Evolutionary conservation across 495 filamentous ascomycete species (phyloP).

Genomic region (Penicillium canescens): DNA sequence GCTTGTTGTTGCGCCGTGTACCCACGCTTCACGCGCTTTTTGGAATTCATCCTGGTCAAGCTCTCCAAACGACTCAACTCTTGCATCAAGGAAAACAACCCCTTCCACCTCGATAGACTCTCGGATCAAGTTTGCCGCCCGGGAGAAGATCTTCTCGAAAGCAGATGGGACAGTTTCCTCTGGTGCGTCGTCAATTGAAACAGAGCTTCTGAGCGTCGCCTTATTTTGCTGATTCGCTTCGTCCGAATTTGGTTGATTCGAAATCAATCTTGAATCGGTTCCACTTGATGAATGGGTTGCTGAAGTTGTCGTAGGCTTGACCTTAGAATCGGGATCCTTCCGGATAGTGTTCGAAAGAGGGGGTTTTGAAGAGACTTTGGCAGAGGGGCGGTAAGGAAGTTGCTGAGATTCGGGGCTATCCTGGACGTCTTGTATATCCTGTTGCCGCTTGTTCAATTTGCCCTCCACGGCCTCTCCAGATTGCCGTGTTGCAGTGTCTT

Average conservation of each 20-base stretch:
- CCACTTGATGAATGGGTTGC: no score
- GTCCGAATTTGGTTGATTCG: no score
- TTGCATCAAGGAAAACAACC: conserved; percentile 51
- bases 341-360: no score
- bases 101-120: conserved; percentile 54
- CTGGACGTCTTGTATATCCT: conserved; percentile 17
- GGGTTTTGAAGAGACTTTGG: no score
- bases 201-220: not conserved
- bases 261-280: no score
- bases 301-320: no score
- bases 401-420: not conserved
- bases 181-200: conserved; percentile 5
- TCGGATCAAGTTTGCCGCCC: conserved; percentile 50
- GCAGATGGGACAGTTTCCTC: conserved; percentile 4
- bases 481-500: conserved; percentile 8
- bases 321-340: no score
- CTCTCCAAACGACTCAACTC: conserved; percentile 16
- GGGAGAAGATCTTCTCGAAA: conserved; percentile 19
- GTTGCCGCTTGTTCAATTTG: conserved; percentile 22
- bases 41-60: conserved; percentile 4
- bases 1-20: conserved; percentile 3
- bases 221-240: not conserved
- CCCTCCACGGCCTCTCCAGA: conserved; percentile 20
- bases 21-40: conserved; percentile 2
- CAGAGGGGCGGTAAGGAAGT: not conserved